Conservation (phyloP, 2,329 filamentous ascomycete genomes). For the Penicillium sp. region DNA sequence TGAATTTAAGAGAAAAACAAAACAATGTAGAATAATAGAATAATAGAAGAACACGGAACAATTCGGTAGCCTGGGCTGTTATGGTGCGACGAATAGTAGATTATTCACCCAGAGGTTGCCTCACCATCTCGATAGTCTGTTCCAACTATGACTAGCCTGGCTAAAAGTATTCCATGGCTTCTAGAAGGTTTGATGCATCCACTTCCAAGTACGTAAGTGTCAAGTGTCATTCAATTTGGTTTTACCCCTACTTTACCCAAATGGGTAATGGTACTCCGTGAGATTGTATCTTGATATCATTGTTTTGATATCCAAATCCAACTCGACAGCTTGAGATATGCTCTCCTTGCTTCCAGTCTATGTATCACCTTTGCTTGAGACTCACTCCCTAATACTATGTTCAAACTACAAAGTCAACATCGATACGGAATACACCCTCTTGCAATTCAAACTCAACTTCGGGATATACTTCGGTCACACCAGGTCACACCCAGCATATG, state of each 20-base stretch:
- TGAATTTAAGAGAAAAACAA: too few species aligned
- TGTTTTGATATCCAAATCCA: neutral
- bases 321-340: neutral
- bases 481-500: neutral
- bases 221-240: neutral
- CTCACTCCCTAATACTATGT: too few species aligned
- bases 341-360: neutral
- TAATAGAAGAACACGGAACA: neutral
- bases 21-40: neutral
- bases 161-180: conserved; percentile 32
- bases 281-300: neutral
- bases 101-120: conserved; percentile 7
- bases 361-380: neutral
- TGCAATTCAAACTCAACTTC: too few species aligned
- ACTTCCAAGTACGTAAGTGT: conserved; percentile 1
- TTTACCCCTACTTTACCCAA: neutral
- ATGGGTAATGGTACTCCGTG: neutral
- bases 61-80: conserved; percentile 6
- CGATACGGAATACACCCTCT: too few species aligned
- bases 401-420: neutral
- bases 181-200: conserved; percentile 33
- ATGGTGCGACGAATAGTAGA: conserved; percentile 6
- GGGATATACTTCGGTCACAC: neutral
- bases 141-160: conserved; percentile 26
- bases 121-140: conserved; percentile 23